A percentile compares a stretch with the other conserved stretches of the same genome.
phyloP scores from a whole-genome alignment of 73 alveolate species.

The Paraurostyla sp. region DNA sequence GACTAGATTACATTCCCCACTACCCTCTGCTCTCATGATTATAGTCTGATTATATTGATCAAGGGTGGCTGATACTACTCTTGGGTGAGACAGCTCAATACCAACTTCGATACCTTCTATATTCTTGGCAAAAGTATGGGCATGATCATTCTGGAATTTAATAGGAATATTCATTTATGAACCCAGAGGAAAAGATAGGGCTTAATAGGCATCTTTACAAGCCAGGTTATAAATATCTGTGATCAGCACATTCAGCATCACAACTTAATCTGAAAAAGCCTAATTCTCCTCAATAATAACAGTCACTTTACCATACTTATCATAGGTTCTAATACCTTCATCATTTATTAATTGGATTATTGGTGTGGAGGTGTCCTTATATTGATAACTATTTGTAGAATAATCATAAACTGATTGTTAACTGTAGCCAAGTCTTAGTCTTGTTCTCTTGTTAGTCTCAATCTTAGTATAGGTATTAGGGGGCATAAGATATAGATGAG shows the following conservation, averaged over 20 bases:
- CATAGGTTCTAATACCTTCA: conserved; percentile 58
- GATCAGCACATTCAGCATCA: conserved; percentile 71
- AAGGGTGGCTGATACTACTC: conserved; percentile 59
- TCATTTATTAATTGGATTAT: conserved; percentile 20
- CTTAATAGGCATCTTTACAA: conserved; percentile 68
- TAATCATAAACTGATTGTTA: conserved; percentile 39
- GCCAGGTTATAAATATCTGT: conserved; percentile 66
- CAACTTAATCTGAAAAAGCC: conserved; percentile 59
- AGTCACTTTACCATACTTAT: conserved; percentile 68
- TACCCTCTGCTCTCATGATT: conserved; percentile 65
- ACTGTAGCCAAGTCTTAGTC: conserved; percentile 59
- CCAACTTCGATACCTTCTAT: conserved; percentile 76
- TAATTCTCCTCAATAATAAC: conserved; percentile 69
- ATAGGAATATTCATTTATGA: conserved; percentile 62
- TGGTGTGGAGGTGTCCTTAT: conserved; percentile 36
- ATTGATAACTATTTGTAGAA: conserved; percentile 32
- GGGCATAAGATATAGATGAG: conserved; percentile 69
- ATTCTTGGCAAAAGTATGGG: conserved; percentile 69
- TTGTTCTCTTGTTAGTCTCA: conserved; percentile 69
- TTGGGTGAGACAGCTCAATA: conserved; percentile 70
- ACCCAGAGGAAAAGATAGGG: conserved; percentile 76
- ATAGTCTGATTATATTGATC: conserved; percentile 61
- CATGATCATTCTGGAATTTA: conserved; percentile 75
- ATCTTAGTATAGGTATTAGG: conserved; percentile 58
- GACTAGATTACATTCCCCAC: conserved; percentile 70